A percentile compares a stretch with the other conserved stretches of the same genome.
These are phyloP conservation scores for Xylaria cubensis DNA, from an alignment of 495 filamentous ascomycete species.

Conservation along the genomic window DNA sequence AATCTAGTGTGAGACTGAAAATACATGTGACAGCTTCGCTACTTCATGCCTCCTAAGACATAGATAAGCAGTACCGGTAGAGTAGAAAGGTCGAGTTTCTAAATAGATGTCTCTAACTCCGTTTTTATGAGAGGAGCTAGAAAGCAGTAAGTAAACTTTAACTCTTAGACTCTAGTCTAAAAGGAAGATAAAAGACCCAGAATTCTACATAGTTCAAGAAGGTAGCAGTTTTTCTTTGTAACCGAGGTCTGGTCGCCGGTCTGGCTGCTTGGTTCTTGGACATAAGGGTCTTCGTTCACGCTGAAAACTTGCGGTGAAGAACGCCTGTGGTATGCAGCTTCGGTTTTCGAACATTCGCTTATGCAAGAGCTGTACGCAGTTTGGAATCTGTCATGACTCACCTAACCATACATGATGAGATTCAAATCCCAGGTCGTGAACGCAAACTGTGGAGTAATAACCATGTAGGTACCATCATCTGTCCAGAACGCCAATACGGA, in stretches of 20 bases:
- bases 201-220: neutral
- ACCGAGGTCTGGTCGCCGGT: neutral
- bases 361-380: neutral
- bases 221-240: neutral
- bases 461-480: neutral
- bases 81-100: neutral
- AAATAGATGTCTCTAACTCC: neutral
- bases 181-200: neutral
- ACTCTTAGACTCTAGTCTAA: neutral
- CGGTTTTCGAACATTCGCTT: too few species aligned
- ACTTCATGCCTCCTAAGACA: neutral
- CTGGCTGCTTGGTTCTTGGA: neutral
- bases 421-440: neutral
- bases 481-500: neutral
- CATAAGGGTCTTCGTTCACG: neutral
- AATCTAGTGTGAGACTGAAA: neutral
- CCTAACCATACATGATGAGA: neutral
- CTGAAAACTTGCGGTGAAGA: conserved; percentile 8
- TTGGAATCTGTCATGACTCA: neutral
- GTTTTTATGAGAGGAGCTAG: neutral
- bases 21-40: neutral
- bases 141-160: neutral
- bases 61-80: neutral
- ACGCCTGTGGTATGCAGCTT: neutral
- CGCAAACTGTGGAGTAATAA: neutral